Evolutionary conservation across 176 grass and related monocot species (phyloP).

Genomic region (Pontederia paniculata): DNA sequence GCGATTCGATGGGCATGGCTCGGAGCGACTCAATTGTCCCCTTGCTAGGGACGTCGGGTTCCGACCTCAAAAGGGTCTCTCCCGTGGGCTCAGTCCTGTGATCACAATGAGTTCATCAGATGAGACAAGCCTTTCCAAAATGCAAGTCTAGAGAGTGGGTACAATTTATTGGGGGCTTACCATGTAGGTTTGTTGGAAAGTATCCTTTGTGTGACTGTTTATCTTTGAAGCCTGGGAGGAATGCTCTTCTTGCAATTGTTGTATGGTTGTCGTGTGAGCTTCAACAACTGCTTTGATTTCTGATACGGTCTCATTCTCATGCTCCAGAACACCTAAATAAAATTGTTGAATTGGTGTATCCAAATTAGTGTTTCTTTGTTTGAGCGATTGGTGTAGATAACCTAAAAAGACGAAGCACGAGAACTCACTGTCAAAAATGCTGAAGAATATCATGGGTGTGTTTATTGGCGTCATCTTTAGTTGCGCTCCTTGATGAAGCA

Average conservation of each 20-base stretch:
- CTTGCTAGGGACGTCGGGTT: constrained; percentile 63
- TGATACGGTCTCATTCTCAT: no score
- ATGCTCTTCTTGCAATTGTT: constrained; percentile 52
- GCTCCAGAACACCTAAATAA: constrained; percentile 35
- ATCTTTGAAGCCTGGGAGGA: constrained; percentile 35
- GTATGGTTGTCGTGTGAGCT: no score
- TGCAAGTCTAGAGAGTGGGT: no score
- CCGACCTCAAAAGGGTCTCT: constrained; percentile 63
- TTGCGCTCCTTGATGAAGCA: no score
- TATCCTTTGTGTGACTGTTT: constrained; percentile 41
- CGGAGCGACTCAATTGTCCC: constrained; percentile 60
- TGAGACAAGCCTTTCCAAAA: no score
- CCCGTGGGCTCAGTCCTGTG: constrained; percentile 68
- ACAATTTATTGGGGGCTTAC: constrained; percentile 12
- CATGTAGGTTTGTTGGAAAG: constrained; percentile 61
- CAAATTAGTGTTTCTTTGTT: not conserved
- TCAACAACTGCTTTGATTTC: no score
- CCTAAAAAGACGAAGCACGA: no score
- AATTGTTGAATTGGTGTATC: not conserved
- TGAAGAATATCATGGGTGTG: no score
- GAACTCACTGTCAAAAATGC: no score
- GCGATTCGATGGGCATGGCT: constrained; percentile 72
- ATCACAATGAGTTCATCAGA: not conserved
- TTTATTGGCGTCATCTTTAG: no score
- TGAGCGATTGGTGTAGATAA: no score